Base-by-base conservation (phyloP, 345 rosid species). In the Draba incana region DNA sequence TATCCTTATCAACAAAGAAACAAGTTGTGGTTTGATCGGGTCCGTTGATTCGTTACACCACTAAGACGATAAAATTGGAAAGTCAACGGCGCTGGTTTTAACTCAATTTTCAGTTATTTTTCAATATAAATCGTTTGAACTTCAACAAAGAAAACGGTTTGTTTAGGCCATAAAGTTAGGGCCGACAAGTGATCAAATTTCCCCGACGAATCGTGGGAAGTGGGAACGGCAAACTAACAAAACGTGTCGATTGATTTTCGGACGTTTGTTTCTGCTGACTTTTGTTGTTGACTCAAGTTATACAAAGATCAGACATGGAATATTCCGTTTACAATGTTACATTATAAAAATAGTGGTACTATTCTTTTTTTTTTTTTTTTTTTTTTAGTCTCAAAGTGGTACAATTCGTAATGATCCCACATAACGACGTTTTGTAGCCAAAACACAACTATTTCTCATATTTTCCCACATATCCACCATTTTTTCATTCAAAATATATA, bases 211-310 rank as follows among this genome's bases (percentile, higher is more conserved):
- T 62, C 74, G 74, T 75, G 70, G 74, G 74, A 68, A 75, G 74
- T 75, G 70, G 74, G 74, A 68, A 75, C 42, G 52, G 57, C 28
- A 56, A 68, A 68, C 56, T 51, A 66, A 66, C 39, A 8, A 54
- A 61, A 68, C 74, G 65, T 68, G 78, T 62, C 39, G 46, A 54
- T 68, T 45, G 59, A 61, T 68, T 30, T 75, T 68, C 69, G 46
- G 63, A 52, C 43, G 53, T 47, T 75, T 68, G 69, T 25, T 25
- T 67, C 12, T 47, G 44, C 68, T 75, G 69, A 68, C 69, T 62
- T 67, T 59, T 54, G n/a, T 53, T 59, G 49, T 65, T 74, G 68
- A 60, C 64, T 52, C 51, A 5, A 33, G 43, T 58, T 50, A 24
- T 52, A 44, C 48, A 20, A 35, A n/a, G 56, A 66, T 48, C 33